phyloP scores from a whole-genome alignment of 148 eudicot genomes.

The Rhododendron kiyosumense region DNA sequence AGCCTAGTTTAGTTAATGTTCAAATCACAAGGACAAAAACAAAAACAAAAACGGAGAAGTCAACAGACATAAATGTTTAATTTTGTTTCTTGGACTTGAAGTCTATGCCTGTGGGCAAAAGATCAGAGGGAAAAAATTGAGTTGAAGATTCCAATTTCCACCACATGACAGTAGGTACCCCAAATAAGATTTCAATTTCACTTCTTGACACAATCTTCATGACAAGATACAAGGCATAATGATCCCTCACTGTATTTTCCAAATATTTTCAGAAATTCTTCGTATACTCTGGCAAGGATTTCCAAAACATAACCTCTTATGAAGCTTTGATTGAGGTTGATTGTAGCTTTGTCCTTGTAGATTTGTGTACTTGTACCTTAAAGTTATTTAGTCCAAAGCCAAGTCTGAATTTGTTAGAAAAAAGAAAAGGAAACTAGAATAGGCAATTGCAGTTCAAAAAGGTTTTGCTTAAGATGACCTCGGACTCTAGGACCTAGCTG shows the following conservation, averaged over 20 bases:
- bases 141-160: too few species aligned
- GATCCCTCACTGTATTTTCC: background rate
- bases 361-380: background rate
- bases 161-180: background rate
- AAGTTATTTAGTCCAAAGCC: background rate
- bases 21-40: too few species aligned
- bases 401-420: background rate
- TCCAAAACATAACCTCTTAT: background rate
- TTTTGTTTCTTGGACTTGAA: too few species aligned
- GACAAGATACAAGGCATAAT: background rate
- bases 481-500: background rate
- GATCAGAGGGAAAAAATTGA: too few species aligned
- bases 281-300: background rate
- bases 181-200: background rate
- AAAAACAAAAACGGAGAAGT: too few species aligned
- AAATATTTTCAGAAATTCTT: background rate
- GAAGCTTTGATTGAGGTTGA: background rate
- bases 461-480: background rate
- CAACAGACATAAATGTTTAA: too few species aligned
- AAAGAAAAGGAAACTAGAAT: background rate
- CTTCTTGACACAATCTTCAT: background rate
- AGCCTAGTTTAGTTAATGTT: too few species aligned
- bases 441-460: background rate
- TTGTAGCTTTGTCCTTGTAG: background rate
- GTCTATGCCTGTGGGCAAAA: too few species aligned